Evolutionary conservation across 2,329 filamentous ascomycete genomes (phyloP).

Genomic region (Leptographium radiaticola): DNA sequence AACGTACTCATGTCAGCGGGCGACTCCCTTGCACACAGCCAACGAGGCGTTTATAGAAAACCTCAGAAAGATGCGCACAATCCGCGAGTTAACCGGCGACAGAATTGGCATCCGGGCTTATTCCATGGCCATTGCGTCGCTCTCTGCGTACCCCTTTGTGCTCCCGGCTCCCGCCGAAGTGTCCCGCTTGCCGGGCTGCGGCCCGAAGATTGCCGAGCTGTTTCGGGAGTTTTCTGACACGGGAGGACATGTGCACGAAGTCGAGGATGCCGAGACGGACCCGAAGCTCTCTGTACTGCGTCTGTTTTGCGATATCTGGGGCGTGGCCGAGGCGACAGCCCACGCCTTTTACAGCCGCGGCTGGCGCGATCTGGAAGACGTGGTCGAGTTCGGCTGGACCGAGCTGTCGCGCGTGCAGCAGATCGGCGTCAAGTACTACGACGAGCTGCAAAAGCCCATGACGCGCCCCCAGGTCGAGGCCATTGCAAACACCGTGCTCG

Average conservation of each 20-base stretch:
- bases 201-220: constrained; percentile 62
- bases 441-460: constrained; percentile 65
- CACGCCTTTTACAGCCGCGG: constrained; percentile 67
- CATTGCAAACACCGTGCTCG: constrained; percentile 51
- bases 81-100: constrained; percentile 59
- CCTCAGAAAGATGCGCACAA: constrained; percentile 60
- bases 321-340: constrained; percentile 74
- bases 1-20: constrained; percentile 69
- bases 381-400: constrained; percentile 72
- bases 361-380: constrained; percentile 76
- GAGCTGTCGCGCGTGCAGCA: constrained; percentile 69
- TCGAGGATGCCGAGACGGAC: constrained; percentile 50
- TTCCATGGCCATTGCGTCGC: constrained; percentile 68
- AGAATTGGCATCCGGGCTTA: constrained; percentile 76
- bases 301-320: constrained; percentile 77
- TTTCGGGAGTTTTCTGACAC: constrained; percentile 60
- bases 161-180: constrained; percentile 30
- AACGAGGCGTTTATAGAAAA: constrained; percentile 65
- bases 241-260: constrained; percentile 45
- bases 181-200: constrained; percentile 60
- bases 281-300: constrained; percentile 50
- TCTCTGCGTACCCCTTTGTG: constrained; percentile 63
- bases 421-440: constrained; percentile 87
- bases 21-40: constrained; percentile 54
- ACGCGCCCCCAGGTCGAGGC: constrained; percentile 58